Conservation (phyloP, 495 filamentous ascomycete species). For the Poronia punctata region DNA sequence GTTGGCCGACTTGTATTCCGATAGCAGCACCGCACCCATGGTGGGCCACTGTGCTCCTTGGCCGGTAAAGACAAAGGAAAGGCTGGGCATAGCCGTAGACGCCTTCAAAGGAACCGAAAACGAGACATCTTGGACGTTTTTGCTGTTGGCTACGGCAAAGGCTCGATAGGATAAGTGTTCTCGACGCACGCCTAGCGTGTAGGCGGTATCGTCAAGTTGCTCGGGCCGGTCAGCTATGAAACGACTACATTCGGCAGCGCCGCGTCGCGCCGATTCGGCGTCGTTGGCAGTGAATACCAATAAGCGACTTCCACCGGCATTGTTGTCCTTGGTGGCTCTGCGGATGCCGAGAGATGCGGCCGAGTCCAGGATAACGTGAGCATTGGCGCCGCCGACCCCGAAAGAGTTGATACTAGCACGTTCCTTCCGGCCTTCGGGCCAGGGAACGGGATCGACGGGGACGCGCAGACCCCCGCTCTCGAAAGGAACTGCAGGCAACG, state of each 20-base stretch:
- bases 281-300: constrained; percentile 12
- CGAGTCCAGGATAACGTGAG: constrained; percentile 23
- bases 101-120: constrained; percentile 1
- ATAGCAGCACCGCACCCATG: constrained; percentile 19
- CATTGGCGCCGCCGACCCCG: constrained; percentile 47
- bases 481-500: constrained; percentile 14
- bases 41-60: constrained; percentile 25
- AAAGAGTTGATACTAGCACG: constrained; percentile 44
- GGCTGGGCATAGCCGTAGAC: constrained; percentile 4
- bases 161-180: constrained; percentile 17
- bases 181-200: constrained; percentile 13
- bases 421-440: constrained; percentile 16
- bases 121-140: constrained; percentile 5
- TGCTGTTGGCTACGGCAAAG: constrained; percentile 8
- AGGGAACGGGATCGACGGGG: constrained; percentile 16
- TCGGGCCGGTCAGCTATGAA: constrained; percentile 9
- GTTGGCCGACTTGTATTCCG: background rate
- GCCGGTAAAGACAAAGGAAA: constrained; percentile 17
- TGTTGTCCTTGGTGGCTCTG: background rate
- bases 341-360: constrained; percentile 3
- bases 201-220: constrained; percentile 13
- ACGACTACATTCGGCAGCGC: constrained; percentile 5
- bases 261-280: constrained; percentile 9
- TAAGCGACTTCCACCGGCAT: background rate
- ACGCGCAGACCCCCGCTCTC: constrained; percentile 14